Base-by-base conservation (phyloP, 202 grass and related monocot species). In the Bolboschoenoplectus hybrid region DNA sequence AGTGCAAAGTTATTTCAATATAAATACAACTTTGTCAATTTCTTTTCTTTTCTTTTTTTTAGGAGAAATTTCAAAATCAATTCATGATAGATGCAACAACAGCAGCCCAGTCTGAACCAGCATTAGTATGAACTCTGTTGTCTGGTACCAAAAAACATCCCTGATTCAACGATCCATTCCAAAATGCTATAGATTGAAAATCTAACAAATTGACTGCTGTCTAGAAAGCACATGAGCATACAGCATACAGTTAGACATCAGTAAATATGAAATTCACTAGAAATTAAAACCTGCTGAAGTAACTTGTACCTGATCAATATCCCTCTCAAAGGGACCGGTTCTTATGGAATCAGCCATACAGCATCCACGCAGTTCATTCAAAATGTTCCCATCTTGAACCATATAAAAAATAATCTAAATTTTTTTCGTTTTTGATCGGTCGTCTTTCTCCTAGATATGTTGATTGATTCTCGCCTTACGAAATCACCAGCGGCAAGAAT, bases 281-380 rank as follows among this genome's bases (percentile, higher is more conserved):
- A 79, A 41, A 60, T 12, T n/a, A 40, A 50, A 12, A 51, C 6
- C 3, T 63, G 69, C 81, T 35, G 60, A 81, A 83, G 46, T 81
- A 52, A 63, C 4, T 75, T 10, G 67, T 95, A 95, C 94, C 91
- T 91, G 91, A 57, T 93, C 89, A 5, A 88, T 75, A 86, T 90
- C 88, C 89, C 88, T 96, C 63, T 89, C 91, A 87, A 96, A 83
- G 72, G 89, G 89, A 87, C 67, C 66, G 9, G 69, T 96, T 87
- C 90, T 95, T 56, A 81, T 69, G 91, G 45, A 75, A 85, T 91
- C 86, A 85, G 89, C 89, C 89, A 91, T 89, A 66, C 32, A 39
- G 71, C 58, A 70, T 52, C 57, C 64, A 71, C 52, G 46, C 81
- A 84, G 40, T 57, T 2, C 32, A 69, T 40, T 45, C 57, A 63